Evolutionary conservation across 805 yeast species (phyloP).

Genomic region (Jamesozyma jinghongensis): DNA sequence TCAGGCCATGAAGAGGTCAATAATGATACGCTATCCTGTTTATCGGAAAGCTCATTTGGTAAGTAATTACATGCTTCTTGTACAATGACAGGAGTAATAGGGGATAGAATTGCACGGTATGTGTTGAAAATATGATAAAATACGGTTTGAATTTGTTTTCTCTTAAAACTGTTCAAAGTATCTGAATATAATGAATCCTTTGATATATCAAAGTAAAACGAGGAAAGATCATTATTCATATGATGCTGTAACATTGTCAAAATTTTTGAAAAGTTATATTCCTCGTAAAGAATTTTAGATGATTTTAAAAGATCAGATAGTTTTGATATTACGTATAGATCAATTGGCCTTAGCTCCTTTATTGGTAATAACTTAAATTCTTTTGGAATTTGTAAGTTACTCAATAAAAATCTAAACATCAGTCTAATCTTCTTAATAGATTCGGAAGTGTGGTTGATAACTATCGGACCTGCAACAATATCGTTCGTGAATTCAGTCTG

Average conservation of each 20-base stretch:
- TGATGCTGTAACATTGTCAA: constrained; percentile 61
- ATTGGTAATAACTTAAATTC: constrained; percentile 31
- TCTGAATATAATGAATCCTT: constrained; percentile 85
- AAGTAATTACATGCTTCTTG: constrained; percentile 80
- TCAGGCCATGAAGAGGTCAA: constrained; percentile 7
- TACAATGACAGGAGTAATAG: constrained; percentile 72
- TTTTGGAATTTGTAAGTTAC: constrained; percentile 51
- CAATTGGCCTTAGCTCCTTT: constrained; percentile 39
- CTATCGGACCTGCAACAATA: constrained; percentile 61
- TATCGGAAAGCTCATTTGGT: constrained; percentile 25
- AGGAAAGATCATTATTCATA: constrained; percentile 65
- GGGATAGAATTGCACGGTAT: constrained; percentile 62
- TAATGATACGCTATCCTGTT: constrained; percentile 11
- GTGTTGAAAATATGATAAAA: constrained; percentile 48
- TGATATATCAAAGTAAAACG: constrained; percentile 76
- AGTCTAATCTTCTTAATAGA: constrained; percentile 72
- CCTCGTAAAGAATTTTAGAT: constrained; percentile 39
- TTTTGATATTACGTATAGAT: constrained; percentile 52
- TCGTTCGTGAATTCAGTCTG: constrained; percentile 81
- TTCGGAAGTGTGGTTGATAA: constrained; percentile 69
- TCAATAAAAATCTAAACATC: constrained; percentile 72
- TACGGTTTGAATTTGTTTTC: constrained; percentile 49
- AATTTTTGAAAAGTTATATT: constrained; percentile 59
- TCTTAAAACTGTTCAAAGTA: constrained; percentile 30
- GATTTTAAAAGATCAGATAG: constrained; percentile 39